Percentiles rank a stretch among this genome's conserved stretches.
Conservation (phyloP, 495 filamentous ascomycete genomes). For the Aspergillus baeticus region DNA sequence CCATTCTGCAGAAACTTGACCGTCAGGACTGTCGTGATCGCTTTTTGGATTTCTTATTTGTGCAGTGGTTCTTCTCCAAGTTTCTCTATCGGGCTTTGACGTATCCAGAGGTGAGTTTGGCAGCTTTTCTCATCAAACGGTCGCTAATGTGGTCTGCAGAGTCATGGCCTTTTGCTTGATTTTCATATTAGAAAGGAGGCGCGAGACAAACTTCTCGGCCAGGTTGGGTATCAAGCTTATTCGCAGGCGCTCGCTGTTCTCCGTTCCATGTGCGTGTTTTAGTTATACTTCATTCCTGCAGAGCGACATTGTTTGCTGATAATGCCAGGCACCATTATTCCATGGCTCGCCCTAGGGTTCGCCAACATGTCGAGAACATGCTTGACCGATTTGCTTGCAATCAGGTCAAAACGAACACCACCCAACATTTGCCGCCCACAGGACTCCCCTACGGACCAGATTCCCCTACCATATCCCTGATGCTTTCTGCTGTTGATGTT, state of each 20-base stretch:
- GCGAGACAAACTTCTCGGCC: constrained; percentile 81
- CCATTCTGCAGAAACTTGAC: constrained; percentile 75
- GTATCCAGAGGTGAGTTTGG: constrained; percentile 75
- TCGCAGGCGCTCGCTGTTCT: constrained; percentile 60
- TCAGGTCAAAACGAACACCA: neutral
- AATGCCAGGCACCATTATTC: constrained; percentile 37
- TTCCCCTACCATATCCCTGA: constrained; percentile 34
- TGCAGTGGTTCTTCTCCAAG: constrained; percentile 88
- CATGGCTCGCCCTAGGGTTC: constrained; percentile 55
- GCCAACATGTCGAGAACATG: constrained; percentile 74
- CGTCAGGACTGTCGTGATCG: constrained; percentile 64
- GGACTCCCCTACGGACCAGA: constrained; percentile 13
- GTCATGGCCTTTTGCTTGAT: constrained; percentile 82
- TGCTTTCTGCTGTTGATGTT: constrained; percentile 41
- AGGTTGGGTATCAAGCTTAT: constrained; percentile 75
- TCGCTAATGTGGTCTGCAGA: constrained; percentile 40
- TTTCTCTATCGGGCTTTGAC: constrained; percentile 83
- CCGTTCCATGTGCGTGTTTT: constrained; percentile 44
- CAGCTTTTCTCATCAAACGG: neutral
- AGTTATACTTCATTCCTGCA: neutral
- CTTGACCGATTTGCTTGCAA: constrained; percentile 56
- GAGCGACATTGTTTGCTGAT: neutral
- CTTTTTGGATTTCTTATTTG: constrained; percentile 76
- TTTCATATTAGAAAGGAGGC: constrained; percentile 90
- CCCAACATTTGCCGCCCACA: neutral